Evolutionary conservation across 2,329 filamentous ascomycete species (phyloP).

Genomic region (Periconia macrospinosa): DNA sequence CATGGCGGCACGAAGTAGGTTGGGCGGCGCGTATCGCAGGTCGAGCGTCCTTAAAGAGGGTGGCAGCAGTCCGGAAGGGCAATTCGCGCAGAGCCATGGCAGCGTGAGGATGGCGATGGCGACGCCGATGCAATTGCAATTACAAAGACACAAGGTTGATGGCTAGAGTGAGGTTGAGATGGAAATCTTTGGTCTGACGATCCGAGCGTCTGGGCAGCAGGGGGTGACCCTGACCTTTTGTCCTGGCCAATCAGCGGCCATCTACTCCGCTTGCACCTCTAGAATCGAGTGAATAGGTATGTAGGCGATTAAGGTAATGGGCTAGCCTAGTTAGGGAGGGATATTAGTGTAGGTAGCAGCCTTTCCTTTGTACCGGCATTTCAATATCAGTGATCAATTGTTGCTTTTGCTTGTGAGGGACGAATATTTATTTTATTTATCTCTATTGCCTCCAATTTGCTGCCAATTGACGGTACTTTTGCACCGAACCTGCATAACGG

Average conservation of each 20-base stretch:
- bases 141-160: not conserved
- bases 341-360: no score
- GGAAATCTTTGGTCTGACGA: constrained; percentile 8
- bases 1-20: constrained; percentile 48
- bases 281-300: no score
- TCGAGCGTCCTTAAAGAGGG: constrained; percentile 25
- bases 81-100: constrained; percentile 43
- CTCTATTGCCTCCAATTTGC: no score
- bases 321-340: no score
- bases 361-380: no score
- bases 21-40: constrained; percentile 21
- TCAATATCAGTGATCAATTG: no score
- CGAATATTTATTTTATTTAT: no score
- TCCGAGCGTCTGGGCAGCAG: no score
- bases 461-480: no score
- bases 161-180: not conserved
- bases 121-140: constrained; percentile 4
- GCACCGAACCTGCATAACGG: no score
- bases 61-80: constrained; percentile 31
- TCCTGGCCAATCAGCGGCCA: constrained; percentile 10
- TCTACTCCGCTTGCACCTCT: constrained; percentile 6
- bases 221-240: not conserved
- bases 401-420: no score
- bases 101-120: constrained; percentile 13
- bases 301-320: no score